A percentile compares a stretch with the other conserved stretches of the same genome.
These are phyloP conservation scores for Mortierella antarctica DNA, from an alignment of 192 early-diverging fungal genomes.

Conservation along the genomic window DNA sequence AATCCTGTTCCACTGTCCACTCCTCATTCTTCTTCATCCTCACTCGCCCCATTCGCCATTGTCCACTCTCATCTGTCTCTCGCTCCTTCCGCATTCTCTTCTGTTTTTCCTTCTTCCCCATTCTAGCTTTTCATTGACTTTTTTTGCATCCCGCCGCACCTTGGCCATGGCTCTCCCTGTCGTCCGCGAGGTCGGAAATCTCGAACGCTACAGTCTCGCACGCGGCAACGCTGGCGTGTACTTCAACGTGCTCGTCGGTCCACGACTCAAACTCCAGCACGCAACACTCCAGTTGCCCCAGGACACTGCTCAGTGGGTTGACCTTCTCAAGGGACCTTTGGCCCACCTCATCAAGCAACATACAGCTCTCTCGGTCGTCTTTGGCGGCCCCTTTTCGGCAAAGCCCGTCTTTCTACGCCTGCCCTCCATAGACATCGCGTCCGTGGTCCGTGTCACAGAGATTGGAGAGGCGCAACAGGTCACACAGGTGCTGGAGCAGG, in stretches of 20 bases:
- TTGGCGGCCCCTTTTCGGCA: slow-evolving; percentile 23
- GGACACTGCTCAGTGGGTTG: slow-evolving; percentile 20
- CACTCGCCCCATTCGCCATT: not conserved
- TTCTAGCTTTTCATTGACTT: not conserved
- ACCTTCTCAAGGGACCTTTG: slow-evolving; percentile 20
- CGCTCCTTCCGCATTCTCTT: not conserved
- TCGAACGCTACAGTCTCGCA: slow-evolving; percentile 30
- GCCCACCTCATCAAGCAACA: slow-evolving; percentile 34
- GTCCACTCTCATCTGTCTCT: not conserved
- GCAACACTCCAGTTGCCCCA: not conserved
- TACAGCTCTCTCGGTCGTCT: slow-evolving; percentile 26
- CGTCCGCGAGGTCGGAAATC: slow-evolving; percentile 27
- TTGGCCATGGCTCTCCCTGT: slow-evolving; percentile 12
- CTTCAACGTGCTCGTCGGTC: slow-evolving; percentile 29
- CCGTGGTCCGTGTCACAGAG: slow-evolving; percentile 11
- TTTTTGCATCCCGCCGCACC: not conserved
- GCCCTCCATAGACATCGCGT: slow-evolving; percentile 19
- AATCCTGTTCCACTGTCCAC: not conserved
- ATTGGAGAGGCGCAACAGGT: slow-evolving; percentile 5
- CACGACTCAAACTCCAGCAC: slow-evolving; percentile 9
- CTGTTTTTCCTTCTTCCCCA: not conserved
- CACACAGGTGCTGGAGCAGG: slow-evolving; percentile 20
- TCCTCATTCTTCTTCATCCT: not conserved
- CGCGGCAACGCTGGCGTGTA: slow-evolving; percentile 21
- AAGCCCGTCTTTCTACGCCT: slow-evolving; percentile 23